A percentile compares a stretch with the other conserved stretches of the same genome.
phyloP scores from a whole-genome alignment of 345 rosid genomes.

The Pseudoturritis turrita region DNA sequence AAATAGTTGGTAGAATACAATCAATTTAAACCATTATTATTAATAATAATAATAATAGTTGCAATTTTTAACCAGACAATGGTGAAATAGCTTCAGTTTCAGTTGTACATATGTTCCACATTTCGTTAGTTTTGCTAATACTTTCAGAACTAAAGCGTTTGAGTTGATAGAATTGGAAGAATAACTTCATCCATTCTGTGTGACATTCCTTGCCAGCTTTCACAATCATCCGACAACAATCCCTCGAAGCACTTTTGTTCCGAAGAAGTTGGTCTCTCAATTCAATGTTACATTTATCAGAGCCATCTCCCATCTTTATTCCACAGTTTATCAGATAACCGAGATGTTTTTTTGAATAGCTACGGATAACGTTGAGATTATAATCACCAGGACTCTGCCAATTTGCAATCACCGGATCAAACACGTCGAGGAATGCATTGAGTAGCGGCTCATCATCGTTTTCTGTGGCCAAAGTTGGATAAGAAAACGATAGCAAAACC shows the following conservation, averaged over 20 bases:
- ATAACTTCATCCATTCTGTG: not conserved
- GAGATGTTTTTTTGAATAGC: not conserved
- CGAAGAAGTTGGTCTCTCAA: not conserved
- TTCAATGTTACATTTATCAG: not conserved
- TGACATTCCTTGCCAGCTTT: slow-evolving; percentile 2
- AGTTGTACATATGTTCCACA: not conserved
- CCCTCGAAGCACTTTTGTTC: not conserved
- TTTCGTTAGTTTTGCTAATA: not conserved
- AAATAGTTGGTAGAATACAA: not conserved
- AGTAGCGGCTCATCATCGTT: not conserved
- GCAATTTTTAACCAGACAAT: not conserved
- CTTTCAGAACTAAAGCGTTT: not conserved
- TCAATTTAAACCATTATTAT: not conserved
- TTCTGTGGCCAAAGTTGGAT: slow-evolving; percentile 3
- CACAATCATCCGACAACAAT: not conserved
- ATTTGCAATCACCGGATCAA: not conserved
- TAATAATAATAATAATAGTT: not conserved
- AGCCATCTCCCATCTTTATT: not conserved
- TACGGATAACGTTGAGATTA: not conserved
- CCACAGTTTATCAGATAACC: not conserved
- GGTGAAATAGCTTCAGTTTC: not conserved
- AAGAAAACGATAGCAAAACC: not conserved
- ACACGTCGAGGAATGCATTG: not conserved
- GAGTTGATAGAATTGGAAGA: not conserved
- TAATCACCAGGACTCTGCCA: not conserved